Base-by-base conservation (phyloP, 2,329 filamentous ascomycete genomes). In the Aureobasidium sp. region DNA sequence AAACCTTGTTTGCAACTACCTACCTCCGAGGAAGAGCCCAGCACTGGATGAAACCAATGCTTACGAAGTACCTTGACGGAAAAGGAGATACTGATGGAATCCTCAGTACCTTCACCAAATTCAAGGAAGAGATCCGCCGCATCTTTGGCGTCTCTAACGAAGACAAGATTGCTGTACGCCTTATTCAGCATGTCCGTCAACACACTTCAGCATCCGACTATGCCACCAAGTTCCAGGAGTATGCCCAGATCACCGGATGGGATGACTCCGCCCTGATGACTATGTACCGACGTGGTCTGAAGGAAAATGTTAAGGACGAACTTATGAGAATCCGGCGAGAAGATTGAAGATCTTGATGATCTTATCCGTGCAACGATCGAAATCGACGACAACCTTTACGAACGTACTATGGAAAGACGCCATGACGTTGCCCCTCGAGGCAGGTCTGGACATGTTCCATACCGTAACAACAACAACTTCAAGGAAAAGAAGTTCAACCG, bases 21-120 rank as follows among this genome's bases (percentile, higher is more conserved):
- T 53, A 53, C n/a, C 49, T 53, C n/a, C n/a, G 32, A 1, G 6
- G 32, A 53, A 53, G n/a, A 53, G 49, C 49, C 49, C 16, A 53
- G 32, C 6, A 53, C 50, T 54, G 11, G 50, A 54, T 54, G 29
- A 54, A 54, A 54, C 50, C 50, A 21, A 54, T 54, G 21, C 50
- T 54, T 54, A 15, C 4, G 4, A 54, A 54, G 50, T 54, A 29
- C 21, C n/a, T 41, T 1, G 16, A 54, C 13, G 13, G 21, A 2
- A 1, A 41, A 29, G 50, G 7, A 7, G 36, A 54, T 16, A 54
- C 50, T n/a, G 5, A 41, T 29, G 15, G 50, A 15, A 54, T 54
- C 11, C 6, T 54, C 4, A 29, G 11, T 15, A 53, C 10, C 49
- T 53, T 53, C 29, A 10, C 11, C 16, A 53, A 53, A 4, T 53